A percentile compares a stretch with the other conserved stretches of the same genome.
Conservation (phyloP, 108 stramenopile genomes). For the Nitzschia inconspicua region DNA sequence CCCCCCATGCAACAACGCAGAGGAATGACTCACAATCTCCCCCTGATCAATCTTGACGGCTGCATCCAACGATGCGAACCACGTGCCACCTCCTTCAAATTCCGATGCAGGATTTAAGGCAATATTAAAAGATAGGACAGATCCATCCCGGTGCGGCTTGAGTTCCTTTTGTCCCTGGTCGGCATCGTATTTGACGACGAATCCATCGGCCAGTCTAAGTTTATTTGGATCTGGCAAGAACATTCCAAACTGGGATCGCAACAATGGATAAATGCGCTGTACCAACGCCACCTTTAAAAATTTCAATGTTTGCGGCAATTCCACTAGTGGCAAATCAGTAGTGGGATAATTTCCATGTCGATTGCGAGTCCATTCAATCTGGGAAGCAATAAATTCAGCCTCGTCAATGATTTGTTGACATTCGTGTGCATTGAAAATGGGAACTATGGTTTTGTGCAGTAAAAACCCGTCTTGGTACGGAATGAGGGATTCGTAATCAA, state of each 20-base stretch:
- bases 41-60: constrained; percentile 41
- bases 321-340: constrained; percentile 53
- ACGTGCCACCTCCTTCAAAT: constrained; percentile 85
- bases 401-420: constrained; percentile 45
- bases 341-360: constrained; percentile 43
- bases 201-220: constrained; percentile 71
- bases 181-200: constrained; percentile 82
- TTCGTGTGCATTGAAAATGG: constrained; percentile 35
- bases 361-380: constrained; percentile 25
- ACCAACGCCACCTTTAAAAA: constrained; percentile 36
- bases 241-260: constrained; percentile 39
- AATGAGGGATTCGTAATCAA: constrained; percentile 31
- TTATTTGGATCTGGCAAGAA: constrained; percentile 38
- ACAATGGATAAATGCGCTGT: constrained; percentile 46
- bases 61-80: constrained; percentile 36
- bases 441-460: constrained; percentile 33
- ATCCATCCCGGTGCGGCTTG: constrained; percentile 80
- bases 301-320: constrained; percentile 42
- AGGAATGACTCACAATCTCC: constrained; percentile 48
- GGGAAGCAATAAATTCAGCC: constrained; percentile 33
- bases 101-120: constrained; percentile 60
- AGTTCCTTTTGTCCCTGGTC: constrained; percentile 55
- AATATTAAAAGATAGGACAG: constrained; percentile 69
- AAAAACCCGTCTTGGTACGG: constrained; percentile 37
- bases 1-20: constrained; percentile 62